Conservation (phyloP, 805 yeast genomes). For the Lipomyces chichibuensis region DNA sequence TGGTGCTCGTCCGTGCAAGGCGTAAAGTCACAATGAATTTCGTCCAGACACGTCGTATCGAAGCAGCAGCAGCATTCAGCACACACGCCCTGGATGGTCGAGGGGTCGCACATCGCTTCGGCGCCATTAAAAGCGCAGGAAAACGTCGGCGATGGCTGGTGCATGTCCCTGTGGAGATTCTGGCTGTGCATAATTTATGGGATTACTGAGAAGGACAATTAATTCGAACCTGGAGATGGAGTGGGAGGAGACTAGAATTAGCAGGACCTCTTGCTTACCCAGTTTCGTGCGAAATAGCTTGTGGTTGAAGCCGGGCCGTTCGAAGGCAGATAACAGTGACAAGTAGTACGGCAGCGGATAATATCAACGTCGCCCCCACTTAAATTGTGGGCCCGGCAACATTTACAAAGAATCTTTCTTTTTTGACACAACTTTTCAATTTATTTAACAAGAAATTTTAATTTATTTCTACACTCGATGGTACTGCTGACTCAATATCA, state of each 20-base stretch:
- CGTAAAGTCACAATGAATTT: not conserved
- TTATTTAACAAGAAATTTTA: too few species aligned
- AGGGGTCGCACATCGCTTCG: not conserved
- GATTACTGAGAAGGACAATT: not conserved
- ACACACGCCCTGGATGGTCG: slow-evolving; percentile 1
- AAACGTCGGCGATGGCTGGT: not conserved
- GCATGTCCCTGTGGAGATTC: not conserved
- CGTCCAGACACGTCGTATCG: slow-evolving; percentile 14
- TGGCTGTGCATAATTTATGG: not conserved
- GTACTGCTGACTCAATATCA: too few species aligned
- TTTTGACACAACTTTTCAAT: too few species aligned
- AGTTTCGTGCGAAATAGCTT: too few species aligned
- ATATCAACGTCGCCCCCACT: too few species aligned
- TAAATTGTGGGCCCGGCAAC: too few species aligned
- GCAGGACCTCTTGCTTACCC: not conserved
- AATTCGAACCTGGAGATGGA: not conserved
- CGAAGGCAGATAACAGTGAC: too few species aligned
- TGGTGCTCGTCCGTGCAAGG: not conserved
- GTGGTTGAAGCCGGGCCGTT: too few species aligned
- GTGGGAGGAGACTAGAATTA: not conserved
- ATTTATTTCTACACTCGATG: too few species aligned
- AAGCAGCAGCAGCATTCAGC: slow-evolving; percentile 25
- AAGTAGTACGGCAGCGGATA: too few species aligned
- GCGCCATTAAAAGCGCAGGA: not conserved
- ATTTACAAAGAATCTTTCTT: too few species aligned